These are phyloP conservation scores for Zygosaccharomyces pseudobailii DNA, from an alignment of 1,139 yeast species.

Conservation along the genomic window DNA sequence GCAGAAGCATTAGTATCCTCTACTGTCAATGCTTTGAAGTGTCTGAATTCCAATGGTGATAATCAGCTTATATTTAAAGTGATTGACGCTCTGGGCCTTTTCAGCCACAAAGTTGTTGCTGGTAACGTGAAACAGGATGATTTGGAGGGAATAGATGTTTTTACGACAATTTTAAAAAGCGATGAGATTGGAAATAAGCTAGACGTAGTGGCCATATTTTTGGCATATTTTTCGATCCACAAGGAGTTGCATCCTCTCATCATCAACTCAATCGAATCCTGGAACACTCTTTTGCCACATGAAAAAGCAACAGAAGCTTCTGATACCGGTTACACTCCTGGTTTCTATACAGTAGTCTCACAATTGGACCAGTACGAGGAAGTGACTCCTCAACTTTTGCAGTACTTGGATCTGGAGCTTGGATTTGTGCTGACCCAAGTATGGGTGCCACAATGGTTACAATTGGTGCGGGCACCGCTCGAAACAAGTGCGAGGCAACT, in stretches of 20 bases:
- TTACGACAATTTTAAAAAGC: constrained; percentile 20
- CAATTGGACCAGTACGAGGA: constrained; percentile 11
- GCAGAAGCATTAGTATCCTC: constrained; percentile 7
- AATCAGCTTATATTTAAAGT: constrained; percentile 5
- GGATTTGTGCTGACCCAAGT: constrained; percentile 10
- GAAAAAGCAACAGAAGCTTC: background rate
- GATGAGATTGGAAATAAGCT: constrained; percentile 3
- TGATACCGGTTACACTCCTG: constrained; percentile 10
- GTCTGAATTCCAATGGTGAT: background rate
- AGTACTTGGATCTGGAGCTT: constrained; percentile 13
- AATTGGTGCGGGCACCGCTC: constrained; percentile 1
- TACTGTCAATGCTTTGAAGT: constrained; percentile 4
- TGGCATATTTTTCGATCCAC: constrained; percentile 24
- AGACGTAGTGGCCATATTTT: constrained; percentile 17
- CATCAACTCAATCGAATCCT: constrained; percentile 7
- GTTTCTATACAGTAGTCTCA: constrained; percentile 20
- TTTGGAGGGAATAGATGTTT: constrained; percentile 13
- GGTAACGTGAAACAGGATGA: constrained; percentile 1
- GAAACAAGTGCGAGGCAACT: background rate
- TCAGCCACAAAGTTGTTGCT: background rate
- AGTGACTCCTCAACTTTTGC: constrained; percentile 6
- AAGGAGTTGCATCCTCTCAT: constrained; percentile 16
- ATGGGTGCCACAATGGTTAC: constrained; percentile 26
- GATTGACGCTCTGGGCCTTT: constrained; percentile 6
- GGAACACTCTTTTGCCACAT: constrained; percentile 8